phyloP scores from a whole-genome alignment of 306 rosid genomes.

The Castanea sativa region DNA sequence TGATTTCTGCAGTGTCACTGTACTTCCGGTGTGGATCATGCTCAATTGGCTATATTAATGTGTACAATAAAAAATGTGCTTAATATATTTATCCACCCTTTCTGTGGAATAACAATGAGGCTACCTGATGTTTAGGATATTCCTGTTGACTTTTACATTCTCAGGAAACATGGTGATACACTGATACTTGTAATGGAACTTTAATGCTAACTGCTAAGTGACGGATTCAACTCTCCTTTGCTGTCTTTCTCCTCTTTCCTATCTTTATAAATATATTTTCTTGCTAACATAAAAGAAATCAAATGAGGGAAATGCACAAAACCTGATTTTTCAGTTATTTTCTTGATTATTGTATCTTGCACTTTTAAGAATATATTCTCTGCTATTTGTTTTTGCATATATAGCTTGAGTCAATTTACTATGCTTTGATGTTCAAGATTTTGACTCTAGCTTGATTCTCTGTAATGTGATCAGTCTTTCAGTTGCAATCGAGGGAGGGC shows the following conservation, averaged over 20 bases:
- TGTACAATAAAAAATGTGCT: not conserved
- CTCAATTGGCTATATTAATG: not conserved
- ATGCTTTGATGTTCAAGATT: not conserved
- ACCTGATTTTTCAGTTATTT: not conserved
- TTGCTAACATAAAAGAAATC: not conserved
- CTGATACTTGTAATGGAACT: not conserved
- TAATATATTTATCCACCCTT: not conserved
- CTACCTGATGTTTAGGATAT: not conserved
- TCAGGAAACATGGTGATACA: not conserved
- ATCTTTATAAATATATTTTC: not conserved
- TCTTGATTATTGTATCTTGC: too few relatives aligned
- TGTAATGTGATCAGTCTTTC: constrained; percentile 57
- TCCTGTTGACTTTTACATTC: not conserved
- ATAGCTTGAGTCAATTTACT: not conserved
- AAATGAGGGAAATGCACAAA: not conserved
- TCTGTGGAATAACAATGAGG: not conserved
- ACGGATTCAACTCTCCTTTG: not conserved
- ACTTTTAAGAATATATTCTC: not conserved
- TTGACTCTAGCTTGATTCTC: constrained; percentile 35
- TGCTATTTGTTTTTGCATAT: not conserved
- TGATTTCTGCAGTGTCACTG: not conserved
- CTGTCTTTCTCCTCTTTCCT: not conserved
- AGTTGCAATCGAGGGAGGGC: constrained; percentile 79
- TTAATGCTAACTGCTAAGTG: not conserved
- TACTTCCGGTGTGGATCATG: too few relatives aligned